Evolutionary conservation across 148 eudicot genomes (phyloP).

Genomic region (Chenopodium suecicum): DNA sequence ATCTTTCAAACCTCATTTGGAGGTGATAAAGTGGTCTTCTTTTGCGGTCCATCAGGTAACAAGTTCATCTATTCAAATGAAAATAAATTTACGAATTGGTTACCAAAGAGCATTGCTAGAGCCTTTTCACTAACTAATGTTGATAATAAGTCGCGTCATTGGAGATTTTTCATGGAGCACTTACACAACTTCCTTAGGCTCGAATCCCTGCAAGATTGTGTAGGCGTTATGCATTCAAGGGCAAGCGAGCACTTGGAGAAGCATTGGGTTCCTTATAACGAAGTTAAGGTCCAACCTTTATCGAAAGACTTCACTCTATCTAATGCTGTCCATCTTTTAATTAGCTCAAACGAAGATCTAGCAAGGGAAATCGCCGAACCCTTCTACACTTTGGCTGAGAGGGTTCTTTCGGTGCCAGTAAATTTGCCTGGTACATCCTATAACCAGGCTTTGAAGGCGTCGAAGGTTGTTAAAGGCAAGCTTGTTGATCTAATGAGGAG

Average conservation of each 20-base stretch:
- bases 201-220: not conserved
- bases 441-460: too few relatives aligned
- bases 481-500: not conserved
- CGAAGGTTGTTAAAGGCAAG: not conserved
- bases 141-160: not conserved
- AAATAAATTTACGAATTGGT: not conserved
- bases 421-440: too few relatives aligned
- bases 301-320: conserved; percentile 12
- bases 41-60: not conserved
- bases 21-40: not conserved
- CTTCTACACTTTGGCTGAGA: not conserved
- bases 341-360: not conserved
- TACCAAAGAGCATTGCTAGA: not conserved
- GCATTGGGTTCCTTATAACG: conserved; percentile 6
- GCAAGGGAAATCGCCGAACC: conserved; percentile 8
- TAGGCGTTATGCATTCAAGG: not conserved
- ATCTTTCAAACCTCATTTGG: not conserved
- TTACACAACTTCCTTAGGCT: not conserved
- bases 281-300: conserved; percentile 16
- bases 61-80: conserved; percentile 10
- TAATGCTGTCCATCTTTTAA: conserved; percentile 1
- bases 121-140: not conserved
- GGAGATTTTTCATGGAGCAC: not conserved
- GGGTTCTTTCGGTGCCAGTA: too few relatives aligned
- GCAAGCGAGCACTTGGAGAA: not conserved